Percentiles rank a stretch among this genome's conserved stretches.
phyloP scores from a whole-genome alignment of 768 basidiomycete species.

The Naganishia vishniacii region DNA sequence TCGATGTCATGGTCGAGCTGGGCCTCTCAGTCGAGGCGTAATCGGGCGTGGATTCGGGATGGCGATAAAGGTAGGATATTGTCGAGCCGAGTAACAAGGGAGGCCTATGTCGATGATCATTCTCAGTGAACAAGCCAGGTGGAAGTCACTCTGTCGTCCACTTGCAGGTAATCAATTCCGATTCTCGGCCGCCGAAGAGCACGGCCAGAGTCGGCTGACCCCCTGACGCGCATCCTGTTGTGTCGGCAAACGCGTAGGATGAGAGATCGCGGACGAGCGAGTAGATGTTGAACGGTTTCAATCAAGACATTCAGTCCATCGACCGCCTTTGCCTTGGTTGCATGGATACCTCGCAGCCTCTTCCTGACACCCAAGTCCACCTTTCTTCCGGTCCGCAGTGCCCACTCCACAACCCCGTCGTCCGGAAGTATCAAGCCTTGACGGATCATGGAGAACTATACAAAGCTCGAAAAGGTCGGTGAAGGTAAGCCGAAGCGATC shows the following conservation, averaged over 20 bases:
- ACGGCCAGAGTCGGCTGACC: not conserved
- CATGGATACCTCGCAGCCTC: too few relatives aligned
- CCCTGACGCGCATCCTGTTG: not conserved
- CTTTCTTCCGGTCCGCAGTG: too few relatives aligned
- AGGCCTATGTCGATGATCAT: too few relatives aligned
- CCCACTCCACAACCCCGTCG: too few relatives aligned
- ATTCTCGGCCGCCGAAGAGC: not conserved
- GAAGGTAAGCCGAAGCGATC: constrained; percentile 63
- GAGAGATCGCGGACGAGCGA: not conserved
- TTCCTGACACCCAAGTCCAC: too few relatives aligned
- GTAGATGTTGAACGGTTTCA: constrained; percentile 18
- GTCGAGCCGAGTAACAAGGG: too few relatives aligned
- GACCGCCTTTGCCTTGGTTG: too few relatives aligned
- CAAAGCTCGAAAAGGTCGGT: constrained; percentile 93
- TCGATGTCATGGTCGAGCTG: constrained; percentile 28
- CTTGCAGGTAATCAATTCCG: not conserved
- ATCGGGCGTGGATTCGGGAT: too few relatives aligned
- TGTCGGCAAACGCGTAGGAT: not conserved
- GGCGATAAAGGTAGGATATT: too few relatives aligned
- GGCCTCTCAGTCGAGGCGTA: too few relatives aligned
- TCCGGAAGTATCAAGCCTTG: too few relatives aligned
- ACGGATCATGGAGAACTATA: constrained; percentile 61
- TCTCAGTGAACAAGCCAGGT: not conserved
- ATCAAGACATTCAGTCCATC: too few relatives aligned
- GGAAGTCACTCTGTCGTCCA: not conserved